Evolutionary conservation across 768 basidiomycete species (phyloP), one percentile per base, ranked within the genome.

Genomic region (Lactarius hatsudake): DNA sequence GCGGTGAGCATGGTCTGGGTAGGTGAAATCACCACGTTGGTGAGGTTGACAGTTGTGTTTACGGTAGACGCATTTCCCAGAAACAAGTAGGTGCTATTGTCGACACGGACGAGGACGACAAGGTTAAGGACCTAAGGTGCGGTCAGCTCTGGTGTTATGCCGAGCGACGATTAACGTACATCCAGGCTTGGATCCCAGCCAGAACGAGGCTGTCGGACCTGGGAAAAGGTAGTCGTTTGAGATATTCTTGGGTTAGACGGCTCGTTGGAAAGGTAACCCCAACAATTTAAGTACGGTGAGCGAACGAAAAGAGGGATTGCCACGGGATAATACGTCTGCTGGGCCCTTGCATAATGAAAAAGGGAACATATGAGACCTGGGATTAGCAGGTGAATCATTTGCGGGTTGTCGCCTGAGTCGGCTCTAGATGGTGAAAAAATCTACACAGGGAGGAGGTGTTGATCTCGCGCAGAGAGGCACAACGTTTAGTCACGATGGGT

Each of bases 1-100:
- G 78, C 67, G 7, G 68, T 72, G 64, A 78, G 74, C 17, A 74
- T 72, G 59, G 77, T 76, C 13, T 74, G 73, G 0, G 80, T 80
- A 1, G 80, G 75, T 0, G 80, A 80, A 64, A 80, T 68, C 26
- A 69, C 65, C 1, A 68, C 66, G 62, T 67, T 53, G 4, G 67
- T 72, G 53, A 75, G 54, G 48, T 69, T 74, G 5, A 67, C 64
- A 28, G 34, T 10, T 36, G 34, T 34, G 34, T 48, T 6, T 67
- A 38, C 32, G 28, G 26, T 1, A 48, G 30, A 36, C 32, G 60
- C n/a, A n/a, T 38, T 40, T 36, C 71, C 72, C 9, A 72, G 56
- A 55, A 67, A 70, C 23, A 63, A 59, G 56, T 72, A 73, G 17
- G 68, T 68, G 4, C n/a, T 1, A 17, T 43, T 59, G 30, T 71